Evolutionary conservation across 768 basidiomycete species (phyloP), one percentile per base, ranked within the genome.

Genomic region (Boletus reticulatus): DNA sequence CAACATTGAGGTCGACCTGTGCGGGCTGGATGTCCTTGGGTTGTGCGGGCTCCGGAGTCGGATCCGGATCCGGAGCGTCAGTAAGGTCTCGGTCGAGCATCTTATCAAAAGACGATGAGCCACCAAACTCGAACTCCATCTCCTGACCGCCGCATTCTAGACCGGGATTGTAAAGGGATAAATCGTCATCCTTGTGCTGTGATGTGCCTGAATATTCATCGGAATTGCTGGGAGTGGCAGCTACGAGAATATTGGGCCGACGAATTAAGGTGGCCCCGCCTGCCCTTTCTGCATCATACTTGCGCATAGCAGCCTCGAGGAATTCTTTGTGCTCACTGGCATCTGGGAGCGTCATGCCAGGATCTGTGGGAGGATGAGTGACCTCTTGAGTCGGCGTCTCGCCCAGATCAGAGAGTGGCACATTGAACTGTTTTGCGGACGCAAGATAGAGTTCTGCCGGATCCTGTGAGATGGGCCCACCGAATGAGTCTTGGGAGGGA

Each of bases 401-500:
- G 49, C 73, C 80, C 17, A 86, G 74, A 59, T 85, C 80, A 31
- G 81, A 80, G 44, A 88, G 70, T 50, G 87, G 88, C 19, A 83
- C 69, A 42, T 78, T 67, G 49, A 88, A 85, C 48, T 78, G 74
- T 57, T 78, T 80, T 44, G 69, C 54, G 4, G 78, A 69, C 14
- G 79, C 76, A 6, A 85, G 58, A 58, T 77, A 80, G 27, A 66
- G 69, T 50, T 76, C 73, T 29, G 77, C 76, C 10, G 76, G 77
- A 55, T 84, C 78, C 37, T 77, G 75, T 2, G 79, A 75, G n/a
- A 77, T 57, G 36, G 75, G 74, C 34, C 76, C 80, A 39, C 77
- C 84, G 56, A 89, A 87, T 3, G 87, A 88, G 66, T 88, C 86
- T 65, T 82, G 78, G 4, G 85, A 84, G 10, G 68, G 66, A 37